Base-by-base conservation (phyloP, 164 flowering plant genomes). In the Magnolia changhungtana region DNA sequence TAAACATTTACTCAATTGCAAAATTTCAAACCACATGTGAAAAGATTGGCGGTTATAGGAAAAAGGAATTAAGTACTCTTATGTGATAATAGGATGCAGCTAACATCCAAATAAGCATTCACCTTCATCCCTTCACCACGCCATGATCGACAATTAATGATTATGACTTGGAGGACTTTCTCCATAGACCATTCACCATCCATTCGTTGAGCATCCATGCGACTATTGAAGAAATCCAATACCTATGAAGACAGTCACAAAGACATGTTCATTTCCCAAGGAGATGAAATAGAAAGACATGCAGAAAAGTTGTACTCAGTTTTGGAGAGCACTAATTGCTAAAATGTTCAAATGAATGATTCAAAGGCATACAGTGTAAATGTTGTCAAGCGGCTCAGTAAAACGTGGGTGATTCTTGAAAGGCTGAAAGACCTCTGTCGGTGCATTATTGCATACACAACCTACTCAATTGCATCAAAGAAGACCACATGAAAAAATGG, bases 51-150 rank as follows among this genome's bases (percentile, higher is more conserved):
- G 13, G 13, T 55, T 55, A 55, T 55, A 3, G 2, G 18, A 55
- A 27, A 27, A 55, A 55, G 18, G 16, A 55, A 55, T 55, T 10
- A 55, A 37, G 13, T 10, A n/a, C 5, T 18, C 24, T 64, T 19
- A 64, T 7, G n/a, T 64, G 4, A 64, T 64, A 18, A 64, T 64
- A 64, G 67, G 67, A 64, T 21, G 2, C 8, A 7, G 50, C 20
- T 50, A 21, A 31, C 58, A 67, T 31, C 4, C 50, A 76, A 70
- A 69, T 24, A 50, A 66, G 69, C 3, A 64, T 71, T 76, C 81
- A 95, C 99, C 97, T 95, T 95, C 92, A 96, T 85, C 55, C 99
- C 98, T 79, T 96, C 99, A 76, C 92, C 97, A 68, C 95, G 90
- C 99, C 99, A 96, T 72, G 96, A 96, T 76, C 98, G 86, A 73